phyloP scores from a whole-genome alignment of 768 basidiomycete genomes.

The Hortiboletus campestris region DNA sequence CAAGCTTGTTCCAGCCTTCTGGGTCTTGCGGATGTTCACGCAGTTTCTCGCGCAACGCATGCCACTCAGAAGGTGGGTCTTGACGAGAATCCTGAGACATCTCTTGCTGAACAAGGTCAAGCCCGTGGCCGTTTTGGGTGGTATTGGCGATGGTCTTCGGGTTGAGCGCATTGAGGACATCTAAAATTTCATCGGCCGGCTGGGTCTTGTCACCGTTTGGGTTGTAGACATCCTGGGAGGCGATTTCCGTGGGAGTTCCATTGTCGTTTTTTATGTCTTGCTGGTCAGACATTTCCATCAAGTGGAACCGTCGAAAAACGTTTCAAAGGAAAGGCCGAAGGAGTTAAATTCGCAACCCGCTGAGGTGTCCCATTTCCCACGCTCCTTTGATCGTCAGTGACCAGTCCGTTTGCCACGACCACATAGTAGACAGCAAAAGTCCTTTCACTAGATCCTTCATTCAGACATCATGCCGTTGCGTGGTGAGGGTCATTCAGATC shows the following conservation, averaged over 20 bases:
- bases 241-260: constrained; percentile 28
- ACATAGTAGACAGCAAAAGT: not conserved
- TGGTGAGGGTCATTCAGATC: constrained; percentile 22
- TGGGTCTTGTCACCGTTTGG: constrained; percentile 33
- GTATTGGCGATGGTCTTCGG: constrained; percentile 21
- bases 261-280: constrained; percentile 28
- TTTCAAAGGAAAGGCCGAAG: constrained; percentile 21
- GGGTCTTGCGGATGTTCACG: constrained; percentile 70
- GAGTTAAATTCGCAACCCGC: constrained; percentile 1
- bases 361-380: constrained; percentile 29
- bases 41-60: constrained; percentile 57
- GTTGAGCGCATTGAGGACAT: constrained; percentile 35
- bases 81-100: constrained; percentile 21
- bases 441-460: not conserved
- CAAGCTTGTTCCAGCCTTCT: constrained; percentile 74
- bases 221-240: constrained; percentile 27
- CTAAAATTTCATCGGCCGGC: constrained; percentile 38
- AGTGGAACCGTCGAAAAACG: constrained; percentile 31
- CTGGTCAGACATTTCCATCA: constrained; percentile 38
- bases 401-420: no score
- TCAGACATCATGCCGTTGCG: constrained; percentile 25
- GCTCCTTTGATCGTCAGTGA: constrained; percentile 13
- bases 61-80: constrained; percentile 62
- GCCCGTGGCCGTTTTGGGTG: constrained; percentile 30
- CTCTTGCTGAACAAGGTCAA: constrained; percentile 23